Evolutionary conservation across 768 basidiomycete genomes (phyloP), one percentile per base, ranked within the genome.

Genomic region (Kwoniella dendrophila): DNA sequence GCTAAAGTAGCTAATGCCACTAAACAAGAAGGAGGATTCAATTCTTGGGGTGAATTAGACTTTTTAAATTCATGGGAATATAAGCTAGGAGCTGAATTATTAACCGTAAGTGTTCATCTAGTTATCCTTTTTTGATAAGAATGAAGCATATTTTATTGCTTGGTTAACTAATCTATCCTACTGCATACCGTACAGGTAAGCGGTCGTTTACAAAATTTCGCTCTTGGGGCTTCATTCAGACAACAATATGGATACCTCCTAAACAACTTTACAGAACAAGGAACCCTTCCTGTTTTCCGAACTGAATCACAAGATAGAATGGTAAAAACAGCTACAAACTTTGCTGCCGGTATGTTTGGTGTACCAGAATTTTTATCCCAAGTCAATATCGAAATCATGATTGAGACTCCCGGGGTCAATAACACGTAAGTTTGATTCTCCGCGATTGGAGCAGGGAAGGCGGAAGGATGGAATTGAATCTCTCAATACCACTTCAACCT

Each of bases 241-340:
- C 66, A 71, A 52, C 61, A 70, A 22, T 77, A 76, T 54, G 75
- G 74, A 20, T 26, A 61, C 16, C 63, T 73, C 30, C 57, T 72
- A 16, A 76, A 73, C 68, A 73, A 76, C 62, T 76, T 73, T 52
- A 76, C 74, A 27, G 59, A 58, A 22, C 49, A 59, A 20, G 68
- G 64, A 54, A 68, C 76, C 1, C 65, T 84, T 8, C 84, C 84
- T 8, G 83, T 85, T 38, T 85, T 84, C 79, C 80, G 84, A 22
- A 85, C 84, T 0, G 83, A 84, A 64, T 83, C 82, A 1, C 83
- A 84, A 67, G 81, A 83, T 66, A 80, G 84, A 27, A 85, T 85
- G 84, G 75, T 84, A 56, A 79, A 83, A 22, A 83, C 83, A 26
- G 84, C 84, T 0, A 73, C 82, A 45, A 84, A 84, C 70, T 85